phyloP scores from a whole-genome alignment of 306 rosid genomes.

The Malus sieversii region DNA sequence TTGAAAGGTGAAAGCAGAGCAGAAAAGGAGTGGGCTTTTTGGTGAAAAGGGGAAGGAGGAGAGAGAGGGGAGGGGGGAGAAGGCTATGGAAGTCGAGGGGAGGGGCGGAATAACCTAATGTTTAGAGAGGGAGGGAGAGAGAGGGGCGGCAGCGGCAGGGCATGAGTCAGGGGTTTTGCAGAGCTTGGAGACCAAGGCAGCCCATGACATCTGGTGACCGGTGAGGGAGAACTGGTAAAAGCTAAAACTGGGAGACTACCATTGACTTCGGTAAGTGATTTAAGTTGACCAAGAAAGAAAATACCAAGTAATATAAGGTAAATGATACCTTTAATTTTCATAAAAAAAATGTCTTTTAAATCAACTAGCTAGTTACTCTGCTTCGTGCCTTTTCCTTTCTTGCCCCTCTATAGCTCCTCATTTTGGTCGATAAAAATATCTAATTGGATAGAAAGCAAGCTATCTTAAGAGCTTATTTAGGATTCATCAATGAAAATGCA shows the following conservation, averaged over 20 bases:
- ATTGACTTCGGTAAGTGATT: background rate
- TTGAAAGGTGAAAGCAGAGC: background rate
- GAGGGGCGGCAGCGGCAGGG: background rate
- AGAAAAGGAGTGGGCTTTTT: background rate
- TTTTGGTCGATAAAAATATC: no score
- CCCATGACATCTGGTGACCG: constrained; percentile 24
- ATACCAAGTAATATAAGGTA: no score
- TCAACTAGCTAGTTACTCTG: no score
- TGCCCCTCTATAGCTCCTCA: no score
- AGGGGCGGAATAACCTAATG: background rate
- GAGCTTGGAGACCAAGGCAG: constrained; percentile 9
- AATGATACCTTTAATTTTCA: no score
- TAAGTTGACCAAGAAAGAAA: background rate
- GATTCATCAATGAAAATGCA: no score
- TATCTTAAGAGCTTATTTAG: no score
- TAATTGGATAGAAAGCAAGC: no score
- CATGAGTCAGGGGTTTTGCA: constrained; percentile 5
- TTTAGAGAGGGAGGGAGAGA: background rate
- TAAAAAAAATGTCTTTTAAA: no score
- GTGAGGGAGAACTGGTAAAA: background rate
- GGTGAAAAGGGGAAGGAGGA: background rate
- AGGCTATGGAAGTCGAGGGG: background rate
- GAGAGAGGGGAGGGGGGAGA: background rate
- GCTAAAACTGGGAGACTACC: background rate
- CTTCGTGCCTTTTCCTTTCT: no score